These are phyloP conservation scores for Bryoglossum gracile DNA, from an alignment of 495 filamentous ascomycete species.

Conservation along the genomic window DNA sequence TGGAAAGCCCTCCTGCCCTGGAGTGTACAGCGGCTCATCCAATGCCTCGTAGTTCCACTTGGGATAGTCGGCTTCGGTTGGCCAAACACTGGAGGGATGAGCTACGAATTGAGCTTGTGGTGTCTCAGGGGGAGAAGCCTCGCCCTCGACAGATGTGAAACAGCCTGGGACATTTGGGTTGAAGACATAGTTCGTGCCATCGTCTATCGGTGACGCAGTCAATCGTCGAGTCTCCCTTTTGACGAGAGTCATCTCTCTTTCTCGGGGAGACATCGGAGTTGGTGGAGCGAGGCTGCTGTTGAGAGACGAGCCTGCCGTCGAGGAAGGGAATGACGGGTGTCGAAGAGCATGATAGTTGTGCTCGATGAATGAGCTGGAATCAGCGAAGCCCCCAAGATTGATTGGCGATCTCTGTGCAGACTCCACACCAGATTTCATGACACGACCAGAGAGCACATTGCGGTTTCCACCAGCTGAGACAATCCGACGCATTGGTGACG, in stretches of 20 bases:
- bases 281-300: slow-evolving; percentile 26
- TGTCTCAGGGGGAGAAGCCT: slow-evolving; percentile 27
- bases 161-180: slow-evolving; percentile 14
- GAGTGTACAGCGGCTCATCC: slow-evolving; percentile 24
- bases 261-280: slow-evolving; percentile 25
- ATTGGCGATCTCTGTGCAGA: slow-evolving; percentile 25
- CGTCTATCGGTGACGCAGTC: slow-evolving; percentile 23
- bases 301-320: slow-evolving; percentile 13
- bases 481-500: slow-evolving; percentile 28
- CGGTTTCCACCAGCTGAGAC: slow-evolving; percentile 24
- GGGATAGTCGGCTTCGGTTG: slow-evolving; percentile 7
- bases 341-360: slow-evolving; percentile 22
- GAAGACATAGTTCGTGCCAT: slow-evolving; percentile 19
- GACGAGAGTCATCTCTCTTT: slow-evolving; percentile 21
- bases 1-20: slow-evolving; percentile 11
- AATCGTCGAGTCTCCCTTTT: slow-evolving; percentile 15
- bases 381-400: slow-evolving; percentile 18
- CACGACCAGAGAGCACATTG: slow-evolving; percentile 18
- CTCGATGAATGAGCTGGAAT: slow-evolving; percentile 18
- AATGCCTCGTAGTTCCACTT: slow-evolving; percentile 22
- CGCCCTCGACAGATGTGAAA: slow-evolving; percentile 21
- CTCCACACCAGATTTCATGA: slow-evolving; percentile 21
- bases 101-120: slow-evolving; percentile 17
- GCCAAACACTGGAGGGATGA: slow-evolving; percentile 8
- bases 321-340: slow-evolving; percentile 13